Evolutionary conservation across 257 asterid species (phyloP).

Genomic region (Voacanga thouarsii): DNA sequence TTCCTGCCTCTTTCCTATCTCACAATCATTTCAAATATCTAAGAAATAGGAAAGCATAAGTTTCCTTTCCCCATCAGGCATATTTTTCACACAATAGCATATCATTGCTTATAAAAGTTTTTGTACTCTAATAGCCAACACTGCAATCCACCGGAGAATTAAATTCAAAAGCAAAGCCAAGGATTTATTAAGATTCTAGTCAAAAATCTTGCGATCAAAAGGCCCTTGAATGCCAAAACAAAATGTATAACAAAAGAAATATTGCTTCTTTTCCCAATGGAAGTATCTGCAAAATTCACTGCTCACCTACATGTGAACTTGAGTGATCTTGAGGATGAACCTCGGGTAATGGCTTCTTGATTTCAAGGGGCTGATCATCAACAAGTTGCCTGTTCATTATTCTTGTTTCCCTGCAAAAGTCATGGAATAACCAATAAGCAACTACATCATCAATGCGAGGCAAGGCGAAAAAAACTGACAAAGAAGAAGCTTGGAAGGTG

Average conservation of each 20-base stretch:
- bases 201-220: not conserved
- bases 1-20: not conserved
- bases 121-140: not conserved
- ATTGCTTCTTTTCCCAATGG: not conserved
- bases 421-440: conserved; percentile 8
- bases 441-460: not conserved
- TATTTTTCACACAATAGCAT: no score
- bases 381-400: conserved; percentile 46
- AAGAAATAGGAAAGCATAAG: not conserved
- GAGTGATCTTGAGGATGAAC: conserved; percentile 79
- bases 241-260: not conserved
- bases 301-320: conserved; percentile 58
- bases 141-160: not conserved
- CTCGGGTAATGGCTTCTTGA: conserved; percentile 54
- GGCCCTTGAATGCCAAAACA: not conserved
- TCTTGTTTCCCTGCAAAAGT: conserved; percentile 40
- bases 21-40: not conserved
- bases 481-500: not conserved
- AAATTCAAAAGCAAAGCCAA: not conserved
- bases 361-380: conserved; percentile 68
- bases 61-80: not conserved
- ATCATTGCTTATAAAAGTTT: not conserved
- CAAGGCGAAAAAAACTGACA: not conserved
- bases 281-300: not conserved
- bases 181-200: not conserved